phyloP scores from a whole-genome alignment of 2,329 filamentous ascomycete species.

The Metarhizium sp. region DNA sequence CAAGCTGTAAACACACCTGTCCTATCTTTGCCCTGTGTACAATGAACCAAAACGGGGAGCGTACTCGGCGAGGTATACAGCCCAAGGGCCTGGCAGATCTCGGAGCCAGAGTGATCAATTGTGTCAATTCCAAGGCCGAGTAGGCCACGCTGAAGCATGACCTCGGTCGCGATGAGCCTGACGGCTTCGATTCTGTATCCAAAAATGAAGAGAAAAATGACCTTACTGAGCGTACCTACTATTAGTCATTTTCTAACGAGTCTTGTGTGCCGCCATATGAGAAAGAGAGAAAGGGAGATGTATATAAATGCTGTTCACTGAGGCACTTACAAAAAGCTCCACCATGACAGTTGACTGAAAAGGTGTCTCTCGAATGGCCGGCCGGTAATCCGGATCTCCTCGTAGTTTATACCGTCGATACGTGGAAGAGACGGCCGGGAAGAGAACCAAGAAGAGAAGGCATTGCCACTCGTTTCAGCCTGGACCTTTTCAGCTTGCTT shows the following conservation, averaged over 20 bases:
- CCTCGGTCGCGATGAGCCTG: conserved; percentile 55
- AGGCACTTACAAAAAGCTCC: conserved; percentile 46
- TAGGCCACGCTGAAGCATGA: conserved; percentile 65
- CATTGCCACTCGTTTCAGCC: conserved; percentile 32
- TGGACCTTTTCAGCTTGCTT: conserved; percentile 55
- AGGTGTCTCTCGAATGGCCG: conserved; percentile 59
- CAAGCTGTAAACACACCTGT: conserved; percentile 18
- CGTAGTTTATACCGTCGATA: conserved; percentile 55
- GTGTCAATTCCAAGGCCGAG: conserved; percentile 61
- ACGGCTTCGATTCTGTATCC: conserved; percentile 64
- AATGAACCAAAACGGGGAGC: conserved; percentile 66
- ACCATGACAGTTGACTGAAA: conserved; percentile 58
- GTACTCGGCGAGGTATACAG: conserved; percentile 23
- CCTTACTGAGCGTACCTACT: conserved; percentile 14
- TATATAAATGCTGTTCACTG: background rate
- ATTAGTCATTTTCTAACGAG: too few relatives aligned
- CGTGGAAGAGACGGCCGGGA: conserved; percentile 45
- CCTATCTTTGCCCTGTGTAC: conserved; percentile 83
- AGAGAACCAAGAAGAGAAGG: conserved; percentile 30
- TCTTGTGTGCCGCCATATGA: too few relatives aligned
- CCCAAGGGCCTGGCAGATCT: conserved; percentile 38
- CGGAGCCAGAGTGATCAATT: conserved; percentile 54
- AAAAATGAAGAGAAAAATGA: conserved; percentile 53
- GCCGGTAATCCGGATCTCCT: conserved; percentile 66
- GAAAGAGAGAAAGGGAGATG: too few relatives aligned